A percentile compares a stretch with the other conserved stretches of the same genome.
These are phyloP conservation scores for Geranomyces variabilis DNA, from an alignment of 192 early-diverging fungal genomes.

Conservation along the genomic window DNA sequence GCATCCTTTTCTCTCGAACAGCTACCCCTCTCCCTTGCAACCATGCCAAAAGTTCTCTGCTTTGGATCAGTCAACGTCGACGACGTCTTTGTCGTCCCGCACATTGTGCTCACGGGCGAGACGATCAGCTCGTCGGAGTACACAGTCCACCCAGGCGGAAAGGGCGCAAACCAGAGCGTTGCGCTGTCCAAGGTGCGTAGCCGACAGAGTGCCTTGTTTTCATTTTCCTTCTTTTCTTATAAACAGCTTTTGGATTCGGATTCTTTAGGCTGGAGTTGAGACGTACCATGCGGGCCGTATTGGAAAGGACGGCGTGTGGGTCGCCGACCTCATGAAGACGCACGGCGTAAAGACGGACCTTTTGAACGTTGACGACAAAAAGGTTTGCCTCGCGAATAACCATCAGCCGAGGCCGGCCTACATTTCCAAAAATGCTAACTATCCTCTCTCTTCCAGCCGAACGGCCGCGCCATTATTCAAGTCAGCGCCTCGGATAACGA, in stretches of 20 bases:
- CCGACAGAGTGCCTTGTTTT: background rate
- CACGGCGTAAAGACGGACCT: constrained; percentile 69
- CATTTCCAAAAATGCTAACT: background rate
- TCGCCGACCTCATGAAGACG: constrained; percentile 64
- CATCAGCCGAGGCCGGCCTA: background rate
- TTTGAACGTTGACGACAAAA: constrained; percentile 55
- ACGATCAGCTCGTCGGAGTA: constrained; percentile 53
- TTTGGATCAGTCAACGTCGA: constrained; percentile 84
- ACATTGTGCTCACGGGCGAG: constrained; percentile 68
- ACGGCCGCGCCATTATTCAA: constrained; percentile 88
- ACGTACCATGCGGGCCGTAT: constrained; percentile 80
- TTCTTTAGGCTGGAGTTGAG: constrained; percentile 58
- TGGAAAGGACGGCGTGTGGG: constrained; percentile 81
- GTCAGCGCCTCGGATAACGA: constrained; percentile 69
- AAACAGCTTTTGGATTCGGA: too few species aligned
- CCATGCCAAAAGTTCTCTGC: constrained; percentile 37
- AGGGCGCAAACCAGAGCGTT: constrained; percentile 89
- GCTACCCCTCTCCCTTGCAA: background rate
- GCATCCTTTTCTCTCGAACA: too few species aligned
- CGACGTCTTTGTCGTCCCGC: constrained; percentile 73
- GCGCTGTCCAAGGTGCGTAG: constrained; percentile 69
- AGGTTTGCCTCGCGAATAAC: background rate
- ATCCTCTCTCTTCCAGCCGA: constrained; percentile 44
- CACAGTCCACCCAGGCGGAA: constrained; percentile 68
- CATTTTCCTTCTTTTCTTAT: too few species aligned